These are phyloP conservation scores for Termitomyces sp. DNA, from an alignment of 768 basidiomycete genomes.

Conservation along the genomic window DNA sequence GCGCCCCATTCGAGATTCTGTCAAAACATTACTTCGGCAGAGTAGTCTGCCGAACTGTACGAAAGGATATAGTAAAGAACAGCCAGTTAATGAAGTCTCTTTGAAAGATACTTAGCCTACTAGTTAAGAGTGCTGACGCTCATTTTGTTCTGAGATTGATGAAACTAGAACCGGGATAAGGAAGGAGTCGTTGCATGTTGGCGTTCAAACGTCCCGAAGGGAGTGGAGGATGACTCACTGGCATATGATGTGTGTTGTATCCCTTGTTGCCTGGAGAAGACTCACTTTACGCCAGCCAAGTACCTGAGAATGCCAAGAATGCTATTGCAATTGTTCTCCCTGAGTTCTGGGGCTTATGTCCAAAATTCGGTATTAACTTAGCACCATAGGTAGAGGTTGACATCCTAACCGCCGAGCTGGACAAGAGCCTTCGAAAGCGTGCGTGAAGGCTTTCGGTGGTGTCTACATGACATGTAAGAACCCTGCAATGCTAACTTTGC, in stretches of 20 bases:
- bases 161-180: neutral
- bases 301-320: neutral
- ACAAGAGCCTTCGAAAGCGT: neutral
- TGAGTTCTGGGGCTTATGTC: neutral
- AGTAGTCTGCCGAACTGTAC: neutral
- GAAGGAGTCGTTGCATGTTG: neutral
- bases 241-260: no score
- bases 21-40: neutral
- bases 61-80: neutral
- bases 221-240: no score
- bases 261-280: no score
- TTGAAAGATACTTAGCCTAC: neutral
- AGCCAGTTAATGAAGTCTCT: neutral
- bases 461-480: slow-evolving; percentile 2
- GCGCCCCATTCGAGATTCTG: no score
- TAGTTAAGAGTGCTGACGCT: neutral
- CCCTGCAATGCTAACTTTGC: slow-evolving; percentile 5
- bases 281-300: no score
- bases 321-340: neutral
- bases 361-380: neutral
- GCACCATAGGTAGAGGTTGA: neutral
- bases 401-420: neutral
- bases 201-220: neutral
- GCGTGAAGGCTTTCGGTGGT: neutral
- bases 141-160: neutral